Base-by-base conservation (phyloP, 495 filamentous ascomycete species). In the Tricharina praecox region DNA sequence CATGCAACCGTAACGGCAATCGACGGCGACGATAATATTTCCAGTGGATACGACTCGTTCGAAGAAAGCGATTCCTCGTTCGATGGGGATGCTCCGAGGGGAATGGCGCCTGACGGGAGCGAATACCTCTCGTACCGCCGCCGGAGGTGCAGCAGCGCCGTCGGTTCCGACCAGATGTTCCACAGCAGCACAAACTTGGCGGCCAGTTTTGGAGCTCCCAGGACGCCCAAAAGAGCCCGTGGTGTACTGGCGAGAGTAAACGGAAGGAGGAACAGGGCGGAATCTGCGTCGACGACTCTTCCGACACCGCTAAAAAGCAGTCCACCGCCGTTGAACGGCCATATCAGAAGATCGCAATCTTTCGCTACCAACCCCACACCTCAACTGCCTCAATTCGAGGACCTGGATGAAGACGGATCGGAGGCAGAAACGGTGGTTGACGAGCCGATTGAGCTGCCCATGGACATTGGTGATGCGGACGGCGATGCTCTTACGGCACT, bases 31-130 rank as follows among this genome's bases (percentile, higher is more conserved):
- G 37, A 20, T 2, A 23, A n/a, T 3, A 26, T 23, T 11, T 19
- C 38, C 9, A 43, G 15, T 25, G 42, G 18, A 18, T 61, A 52
- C 47, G 58, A 61, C 24, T 61, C 58, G 3, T 43, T 53, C 5
- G 58, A 59, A 33, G 56, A 61, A 35, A 61, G 58, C 28, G 58
- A 61, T 51, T 60, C 57, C 13, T 60, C 57, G 18, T 51, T 60
- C 16, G 58, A 61, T 39, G 58, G 54, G 39, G 52, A 56, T 15
- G 40, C 47, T 11, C 57, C 58, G 13, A 53, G 58, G 28, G 58
- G 58, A 15, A 49, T 61, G 34, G 58, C 58, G 4, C 58, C 58
- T 10, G 58, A 60, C 43, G 58, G 58, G 34, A 48, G 51, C 30
- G 57, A 56, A 42, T 61, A 61, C 28, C 41, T 48, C 26, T 23